Conservation (phyloP, 2,329 filamentous ascomycete genomes). For the Colletotrichum sansevieriae region DNA sequence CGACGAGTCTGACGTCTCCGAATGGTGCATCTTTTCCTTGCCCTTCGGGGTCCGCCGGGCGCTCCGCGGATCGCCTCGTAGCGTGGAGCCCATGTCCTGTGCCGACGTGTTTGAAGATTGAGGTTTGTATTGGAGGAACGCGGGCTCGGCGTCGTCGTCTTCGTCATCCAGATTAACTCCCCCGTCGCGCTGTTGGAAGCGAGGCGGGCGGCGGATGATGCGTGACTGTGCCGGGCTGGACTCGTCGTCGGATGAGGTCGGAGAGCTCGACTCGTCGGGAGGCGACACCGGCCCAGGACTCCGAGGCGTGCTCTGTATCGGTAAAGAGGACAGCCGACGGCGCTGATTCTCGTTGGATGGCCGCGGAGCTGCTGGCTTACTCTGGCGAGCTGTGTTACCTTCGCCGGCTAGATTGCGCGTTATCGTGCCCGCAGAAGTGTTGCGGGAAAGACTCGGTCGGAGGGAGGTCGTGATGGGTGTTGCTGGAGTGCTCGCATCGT, state of each 20-base stretch:
- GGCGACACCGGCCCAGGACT: constrained; percentile 48
- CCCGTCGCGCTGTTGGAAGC: constrained; percentile 55
- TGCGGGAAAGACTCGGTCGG: constrained; percentile 62
- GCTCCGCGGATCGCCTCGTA: constrained; percentile 60
- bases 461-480: constrained; percentile 58
- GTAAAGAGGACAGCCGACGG: constrained; percentile 60
- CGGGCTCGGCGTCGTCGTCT: constrained; percentile 69
- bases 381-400: constrained; percentile 49
- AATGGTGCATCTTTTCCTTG: constrained; percentile 57
- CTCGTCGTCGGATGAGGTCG: constrained; percentile 60
- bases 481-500: constrained; percentile 59
- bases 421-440: constrained; percentile 60
- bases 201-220: constrained; percentile 71
- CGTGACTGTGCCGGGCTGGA: constrained; percentile 69
- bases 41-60: constrained; percentile 49
- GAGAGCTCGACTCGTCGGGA: constrained; percentile 54
- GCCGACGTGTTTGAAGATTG: constrained; percentile 51
- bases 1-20: constrained; percentile 74
- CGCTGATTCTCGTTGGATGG: constrained; percentile 50
- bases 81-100: constrained; percentile 65
- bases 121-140: constrained; percentile 64
- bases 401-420: constrained; percentile 46
- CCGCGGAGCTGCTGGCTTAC: constrained; percentile 43
- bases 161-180: constrained; percentile 46
- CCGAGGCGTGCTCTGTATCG: constrained; percentile 50